phyloP scores from a whole-genome alignment of 306 rosid species.

The Fagus sylvatica region DNA sequence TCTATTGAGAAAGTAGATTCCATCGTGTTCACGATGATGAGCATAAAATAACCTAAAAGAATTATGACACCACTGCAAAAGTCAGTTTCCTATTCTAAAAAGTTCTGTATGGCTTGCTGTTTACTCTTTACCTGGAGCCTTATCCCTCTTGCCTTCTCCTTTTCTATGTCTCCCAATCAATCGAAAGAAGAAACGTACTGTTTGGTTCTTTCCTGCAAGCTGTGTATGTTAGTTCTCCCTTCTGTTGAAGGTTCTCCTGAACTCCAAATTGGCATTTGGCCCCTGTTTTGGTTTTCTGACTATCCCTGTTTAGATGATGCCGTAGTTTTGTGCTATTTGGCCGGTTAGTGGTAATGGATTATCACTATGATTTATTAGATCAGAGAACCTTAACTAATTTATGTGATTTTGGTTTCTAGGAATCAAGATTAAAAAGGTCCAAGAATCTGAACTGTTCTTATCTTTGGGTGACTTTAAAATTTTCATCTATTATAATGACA shows the following conservation, averaged over 20 bases:
- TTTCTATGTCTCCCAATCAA: background rate
- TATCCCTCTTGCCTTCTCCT: background rate
- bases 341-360: background rate
- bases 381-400: background rate
- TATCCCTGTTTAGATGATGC: background rate
- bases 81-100: background rate
- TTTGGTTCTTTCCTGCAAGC: background rate
- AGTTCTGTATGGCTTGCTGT: background rate
- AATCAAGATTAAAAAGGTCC: background rate
- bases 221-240: background rate
- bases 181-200: background rate
- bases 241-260: background rate
- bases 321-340: background rate
- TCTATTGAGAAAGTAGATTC: too few relatives aligned
- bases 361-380: background rate
- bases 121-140: background rate
- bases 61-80: background rate
- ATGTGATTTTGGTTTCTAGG: background rate
- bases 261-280: background rate
- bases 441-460: background rate
- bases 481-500: constrained; percentile 13
- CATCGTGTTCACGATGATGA: too few relatives aligned
- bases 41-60: too few relatives aligned
- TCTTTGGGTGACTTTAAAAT: background rate
- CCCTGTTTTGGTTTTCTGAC: background rate